These are phyloP conservation scores for Ceratobasidium sp. DNA, from an alignment of 1,284 basidiomycete species.

Conservation along the genomic window DNA sequence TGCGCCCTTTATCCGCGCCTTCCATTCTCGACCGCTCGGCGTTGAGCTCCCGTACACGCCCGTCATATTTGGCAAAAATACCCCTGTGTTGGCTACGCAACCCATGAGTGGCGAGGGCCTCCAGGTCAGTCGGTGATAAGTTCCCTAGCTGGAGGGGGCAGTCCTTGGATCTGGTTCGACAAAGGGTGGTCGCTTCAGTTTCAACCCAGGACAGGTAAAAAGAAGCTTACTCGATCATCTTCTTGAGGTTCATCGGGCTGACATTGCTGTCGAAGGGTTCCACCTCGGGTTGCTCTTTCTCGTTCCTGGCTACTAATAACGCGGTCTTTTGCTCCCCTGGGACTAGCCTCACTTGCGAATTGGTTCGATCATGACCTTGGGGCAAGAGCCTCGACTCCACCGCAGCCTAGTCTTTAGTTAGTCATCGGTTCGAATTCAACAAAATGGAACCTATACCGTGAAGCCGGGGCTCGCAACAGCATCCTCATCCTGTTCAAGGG, in stretches of 20 bases:
- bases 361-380: neutral
- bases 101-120: neutral
- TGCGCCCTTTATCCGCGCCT: neutral
- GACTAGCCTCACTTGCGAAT: slow-evolving; percentile 2
- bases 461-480: slow-evolving; percentile 35
- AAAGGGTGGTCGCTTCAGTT: no score
- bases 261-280: neutral
- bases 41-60: slow-evolving; percentile 1
- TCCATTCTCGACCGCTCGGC: neutral
- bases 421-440: neutral
- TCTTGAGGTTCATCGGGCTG: slow-evolving; percentile 18
- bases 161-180: neutral
- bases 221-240: slow-evolving; percentile 34
- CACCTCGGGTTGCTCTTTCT: neutral
- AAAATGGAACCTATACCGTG: slow-evolving; percentile 13
- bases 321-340: slow-evolving; percentile 33
- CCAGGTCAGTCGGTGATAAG: neutral
- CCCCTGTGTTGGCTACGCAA: neutral
- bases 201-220: neutral
- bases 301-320: slow-evolving; percentile 3
- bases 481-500: slow-evolving; percentile 43
- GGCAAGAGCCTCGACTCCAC: slow-evolving; percentile 17
- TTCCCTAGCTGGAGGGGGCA: slow-evolving; percentile 28
- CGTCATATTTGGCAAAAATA: slow-evolving; percentile 4
- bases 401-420: slow-evolving; percentile 3